A percentile compares a stretch with the other conserved stretches of the same genome.
Evolutionary conservation across 2,329 filamentous ascomycete genomes (phyloP).

Genomic region (Penicillium sp.): DNA sequence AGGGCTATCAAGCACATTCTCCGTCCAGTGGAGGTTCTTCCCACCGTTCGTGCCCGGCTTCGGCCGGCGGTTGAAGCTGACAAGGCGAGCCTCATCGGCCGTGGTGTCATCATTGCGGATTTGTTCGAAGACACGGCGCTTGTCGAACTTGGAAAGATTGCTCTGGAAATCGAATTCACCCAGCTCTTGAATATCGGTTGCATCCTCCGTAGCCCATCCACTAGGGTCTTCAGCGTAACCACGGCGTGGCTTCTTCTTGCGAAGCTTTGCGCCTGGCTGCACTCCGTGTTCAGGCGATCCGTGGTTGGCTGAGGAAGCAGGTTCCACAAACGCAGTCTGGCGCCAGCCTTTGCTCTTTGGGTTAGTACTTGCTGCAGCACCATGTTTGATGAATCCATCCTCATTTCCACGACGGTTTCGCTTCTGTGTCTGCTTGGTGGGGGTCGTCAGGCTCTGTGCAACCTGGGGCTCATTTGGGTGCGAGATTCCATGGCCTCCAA

Average conservation of each 20-base stretch:
- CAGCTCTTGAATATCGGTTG: slow-evolving; percentile 90
- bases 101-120: slow-evolving; percentile 87
- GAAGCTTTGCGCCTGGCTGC: slow-evolving; percentile 47
- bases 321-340: slow-evolving; percentile 69
- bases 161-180: slow-evolving; percentile 93
- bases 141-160: slow-evolving; percentile 93
- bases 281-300: slow-evolving; percentile 44
- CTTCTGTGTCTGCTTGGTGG: slow-evolving; percentile 38
- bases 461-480: slow-evolving; percentile 28
- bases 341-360: slow-evolving; percentile 69
- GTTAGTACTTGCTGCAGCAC: slow-evolving; percentile 41
- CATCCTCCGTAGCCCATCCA: slow-evolving; percentile 95
- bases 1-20: slow-evolving; percentile 80
- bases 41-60: slow-evolving; percentile 74
- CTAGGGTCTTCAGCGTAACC: slow-evolving; percentile 66
- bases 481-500: slow-evolving; percentile 16
- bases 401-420: slow-evolving; percentile 56
- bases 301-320: slow-evolving; percentile 48
- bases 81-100: slow-evolving; percentile 88
- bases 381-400: slow-evolving; percentile 48
- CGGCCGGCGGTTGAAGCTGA: slow-evolving; percentile 79
- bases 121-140: slow-evolving; percentile 87
- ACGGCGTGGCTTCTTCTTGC: slow-evolving; percentile 53
- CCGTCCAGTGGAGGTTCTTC: slow-evolving; percentile 89
- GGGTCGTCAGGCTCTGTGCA: slow-evolving; percentile 29